These are phyloP conservation scores for Penicillium sp. DNA, from an alignment of 2,329 filamentous ascomycete genomes.

Conservation along the genomic window DNA sequence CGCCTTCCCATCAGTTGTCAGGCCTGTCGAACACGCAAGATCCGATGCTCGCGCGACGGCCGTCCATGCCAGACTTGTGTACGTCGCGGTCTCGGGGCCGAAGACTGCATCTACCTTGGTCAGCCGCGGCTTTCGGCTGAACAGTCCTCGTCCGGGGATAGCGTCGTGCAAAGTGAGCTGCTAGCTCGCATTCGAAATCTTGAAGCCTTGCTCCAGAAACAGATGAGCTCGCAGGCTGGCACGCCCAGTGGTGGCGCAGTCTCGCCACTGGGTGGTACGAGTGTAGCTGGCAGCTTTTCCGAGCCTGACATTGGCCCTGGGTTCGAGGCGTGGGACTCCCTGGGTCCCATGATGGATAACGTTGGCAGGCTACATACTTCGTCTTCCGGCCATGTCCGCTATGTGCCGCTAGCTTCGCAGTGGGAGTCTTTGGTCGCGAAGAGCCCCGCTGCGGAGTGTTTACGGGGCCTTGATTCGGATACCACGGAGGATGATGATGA, in stretches of 20 bases:
- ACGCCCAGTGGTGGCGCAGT: constrained; percentile 23
- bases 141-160: constrained; percentile 23
- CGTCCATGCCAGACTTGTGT: constrained; percentile 43
- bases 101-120: constrained; percentile 41
- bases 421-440: constrained; percentile 33
- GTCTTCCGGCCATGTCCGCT: constrained; percentile 38
- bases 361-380: constrained; percentile 34
- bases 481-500: constrained; percentile 33
- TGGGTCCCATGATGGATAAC: constrained; percentile 24
- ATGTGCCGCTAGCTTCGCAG: constrained; percentile 34
- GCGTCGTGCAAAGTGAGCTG: constrained; percentile 32
- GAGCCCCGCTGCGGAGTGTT: constrained; percentile 26
- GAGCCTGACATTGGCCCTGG: constrained; percentile 24
- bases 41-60: constrained; percentile 41
- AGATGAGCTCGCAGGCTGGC: constrained; percentile 26
- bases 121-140: constrained; percentile 34
- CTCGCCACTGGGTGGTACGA: constrained; percentile 30
- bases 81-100: constrained; percentile 37
- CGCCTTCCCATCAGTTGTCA: constrained; percentile 43
- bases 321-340: constrained; percentile 20
- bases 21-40: constrained; percentile 43
- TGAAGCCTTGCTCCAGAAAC: constrained; percentile 37
- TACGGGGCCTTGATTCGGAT: constrained; percentile 28
- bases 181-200: constrained; percentile 38
- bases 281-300: constrained; percentile 29